Percentiles rank a stretch among this genome's conserved stretches.
phyloP scores from a whole-genome alignment of 805 yeast species.

The Metschnikowia proteae region DNA sequence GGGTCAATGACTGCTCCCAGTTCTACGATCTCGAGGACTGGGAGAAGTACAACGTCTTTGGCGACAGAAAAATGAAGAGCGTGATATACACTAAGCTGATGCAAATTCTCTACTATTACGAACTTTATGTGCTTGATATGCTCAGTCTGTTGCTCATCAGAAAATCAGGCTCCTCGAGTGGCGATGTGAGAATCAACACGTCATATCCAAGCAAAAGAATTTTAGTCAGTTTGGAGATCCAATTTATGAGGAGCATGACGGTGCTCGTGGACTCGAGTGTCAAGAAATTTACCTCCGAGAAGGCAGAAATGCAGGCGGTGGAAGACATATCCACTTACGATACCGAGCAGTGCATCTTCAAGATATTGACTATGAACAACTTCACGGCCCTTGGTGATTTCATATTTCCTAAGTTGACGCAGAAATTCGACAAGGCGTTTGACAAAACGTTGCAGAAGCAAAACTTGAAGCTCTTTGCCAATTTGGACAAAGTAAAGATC shows the following conservation, averaged over 20 bases:
- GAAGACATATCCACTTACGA: constrained; percentile 12
- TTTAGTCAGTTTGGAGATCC: constrained; percentile 41
- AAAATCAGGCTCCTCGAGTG: constrained; percentile 11
- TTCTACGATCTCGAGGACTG: constrained; percentile 42
- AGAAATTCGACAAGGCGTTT: constrained; percentile 32
- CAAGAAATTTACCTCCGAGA: constrained; percentile 31
- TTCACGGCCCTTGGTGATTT: constrained; percentile 33
- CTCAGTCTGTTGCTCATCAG: constrained; percentile 27
- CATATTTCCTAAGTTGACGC: constrained; percentile 30
- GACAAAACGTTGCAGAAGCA: constrained; percentile 35
- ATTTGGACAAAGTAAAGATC: constrained; percentile 38
- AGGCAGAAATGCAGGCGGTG: constrained; percentile 11
- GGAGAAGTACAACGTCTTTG: constrained; percentile 26
- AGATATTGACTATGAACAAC: constrained; percentile 43
- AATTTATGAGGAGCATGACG: constrained; percentile 42
- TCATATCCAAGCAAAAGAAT: constrained; percentile 39
- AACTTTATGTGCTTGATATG: constrained; percentile 31
- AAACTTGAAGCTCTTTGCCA: constrained; percentile 38
- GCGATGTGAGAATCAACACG: constrained; percentile 30
- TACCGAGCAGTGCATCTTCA: constrained; percentile 29
- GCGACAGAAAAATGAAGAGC: constrained; percentile 15
- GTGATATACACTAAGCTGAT: constrained; percentile 33
- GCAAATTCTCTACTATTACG: constrained; percentile 35
- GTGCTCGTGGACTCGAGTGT: constrained; percentile 39
- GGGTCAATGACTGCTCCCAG: constrained; percentile 45